A percentile compares a stretch with the other conserved stretches of the same genome.
phyloP scores from a whole-genome alignment of 768 basidiomycete genomes.

The Amanita rimosa region DNA sequence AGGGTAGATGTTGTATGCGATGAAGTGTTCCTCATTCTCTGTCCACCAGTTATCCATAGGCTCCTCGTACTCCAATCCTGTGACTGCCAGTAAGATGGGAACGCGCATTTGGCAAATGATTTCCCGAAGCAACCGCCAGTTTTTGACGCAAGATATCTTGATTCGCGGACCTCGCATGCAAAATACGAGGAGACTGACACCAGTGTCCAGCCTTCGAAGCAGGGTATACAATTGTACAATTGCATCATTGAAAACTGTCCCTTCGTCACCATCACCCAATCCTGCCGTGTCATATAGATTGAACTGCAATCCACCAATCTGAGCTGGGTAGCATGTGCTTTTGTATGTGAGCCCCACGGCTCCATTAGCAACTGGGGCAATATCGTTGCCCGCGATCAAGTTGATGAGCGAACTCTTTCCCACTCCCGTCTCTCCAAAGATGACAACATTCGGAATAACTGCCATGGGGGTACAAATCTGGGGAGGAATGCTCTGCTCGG shows the following conservation, averaged over 20 bases:
- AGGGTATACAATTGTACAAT: conserved; percentile 17
- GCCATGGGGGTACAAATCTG: background rate
- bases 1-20: conserved; percentile 16
- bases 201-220: conserved; percentile 21
- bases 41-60: conserved; percentile 9
- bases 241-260: conserved; percentile 13
- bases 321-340: conserved; percentile 14
- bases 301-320: conserved; percentile 14
- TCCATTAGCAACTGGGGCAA: conserved; percentile 20
- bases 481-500: background rate
- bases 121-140: conserved; percentile 25
- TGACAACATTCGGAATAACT: conserved; percentile 17
- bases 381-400: conserved; percentile 19
- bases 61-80: conserved; percentile 24
- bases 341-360: conserved; percentile 25
- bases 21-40: conserved; percentile 14
- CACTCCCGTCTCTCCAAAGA: conserved; percentile 29
- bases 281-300: conserved; percentile 29
- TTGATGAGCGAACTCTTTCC: conserved; percentile 33
- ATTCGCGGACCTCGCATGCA: conserved; percentile 28
- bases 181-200: conserved; percentile 29
- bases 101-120: conserved; percentile 26
- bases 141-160: conserved; percentile 19
- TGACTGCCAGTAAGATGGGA: conserved; percentile 25
- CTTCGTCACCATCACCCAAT: conserved; percentile 22